Evolutionary conservation across 148 eudicot species (phyloP), one percentile per base, ranked within the genome.

Genomic region (Chenopodium berlandieri): DNA sequence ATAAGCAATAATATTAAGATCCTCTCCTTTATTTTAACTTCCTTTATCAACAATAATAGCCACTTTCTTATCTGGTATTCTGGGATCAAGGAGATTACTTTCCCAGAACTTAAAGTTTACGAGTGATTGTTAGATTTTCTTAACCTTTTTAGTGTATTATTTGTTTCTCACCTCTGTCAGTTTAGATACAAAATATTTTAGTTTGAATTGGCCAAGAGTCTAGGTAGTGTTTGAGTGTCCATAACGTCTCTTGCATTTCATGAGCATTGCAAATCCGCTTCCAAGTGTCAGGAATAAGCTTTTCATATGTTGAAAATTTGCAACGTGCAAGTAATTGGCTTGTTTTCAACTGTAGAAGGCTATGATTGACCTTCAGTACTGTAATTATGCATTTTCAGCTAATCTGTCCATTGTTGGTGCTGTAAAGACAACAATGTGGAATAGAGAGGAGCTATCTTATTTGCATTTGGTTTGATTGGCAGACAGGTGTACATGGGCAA

Each of bases 401-500:
- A 56, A 17, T 4, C 20, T 56, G 22, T 56, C 62, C 17, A 12
- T 56, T 56, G 1, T 56, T 34, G 40, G 40, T 4, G 40, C 5
- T 34, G 62, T 22, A 30, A 30, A 65, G 68, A 22, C 30, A 65
- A n/a, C 11, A n/a, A 25, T n/a, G 9, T 65, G 31, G 68, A 65
- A 9, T 25, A 3, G 19, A 19, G 12, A 50, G 54, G 54, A 50
- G 54, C 54, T 50, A 50, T 50, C 30, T 27, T 30, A 56, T 37
- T 10, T 30, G 62, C 22, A 32, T 56, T 79, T 75, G 60, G n/a
- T 70, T 79, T 75, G 82, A 60, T 79, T 85, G 89, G 58, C 93
- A 93, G 97, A 75, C 92, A 93, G 86, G 97, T 93, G 46, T 93
- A 90, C 90, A 93, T 90, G 97, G 97, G 94, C 78, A 93, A 86